A percentile compares a stretch with the other conserved stretches of the same genome.
phyloP scores from a whole-genome alignment of 441 rosid species.

The Sinapis alba region DNA sequence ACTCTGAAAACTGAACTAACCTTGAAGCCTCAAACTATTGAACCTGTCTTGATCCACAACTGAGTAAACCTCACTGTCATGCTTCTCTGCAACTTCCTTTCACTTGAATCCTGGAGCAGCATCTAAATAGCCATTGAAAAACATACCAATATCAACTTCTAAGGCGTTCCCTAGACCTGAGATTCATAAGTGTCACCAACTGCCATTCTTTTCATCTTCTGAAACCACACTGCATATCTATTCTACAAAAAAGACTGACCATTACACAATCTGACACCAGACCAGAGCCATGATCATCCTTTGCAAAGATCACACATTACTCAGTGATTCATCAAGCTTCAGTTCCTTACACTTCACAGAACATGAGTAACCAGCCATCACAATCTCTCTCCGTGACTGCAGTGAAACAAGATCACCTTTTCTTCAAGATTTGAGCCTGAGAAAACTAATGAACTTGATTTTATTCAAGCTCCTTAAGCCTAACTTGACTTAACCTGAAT shows the following conservation, averaged over 20 bases:
- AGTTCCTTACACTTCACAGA: background rate
- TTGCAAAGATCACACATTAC: background rate
- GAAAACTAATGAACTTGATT: background rate
- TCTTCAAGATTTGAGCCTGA: background rate
- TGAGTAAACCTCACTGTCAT: background rate
- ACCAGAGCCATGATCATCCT: background rate
- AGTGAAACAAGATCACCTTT: background rate
- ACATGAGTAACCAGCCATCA: background rate
- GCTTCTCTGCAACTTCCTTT: background rate
- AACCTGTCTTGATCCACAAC: background rate
- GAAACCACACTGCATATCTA: background rate
- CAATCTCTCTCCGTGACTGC: background rate
- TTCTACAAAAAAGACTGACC: background rate
- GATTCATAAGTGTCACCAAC: background rate
- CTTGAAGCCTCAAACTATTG: background rate
- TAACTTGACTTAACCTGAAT: background rate
- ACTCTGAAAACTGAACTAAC: background rate
- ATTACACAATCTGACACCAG: background rate
- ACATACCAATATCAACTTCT: background rate
- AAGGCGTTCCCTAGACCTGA: background rate
- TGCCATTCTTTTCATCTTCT: background rate
- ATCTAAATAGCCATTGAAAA: background rate
- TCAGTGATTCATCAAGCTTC: background rate
- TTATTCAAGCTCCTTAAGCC: background rate
- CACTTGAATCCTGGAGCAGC: background rate